phyloP scores from a whole-genome alignment of 805 yeast genomes.

The Scheffersomyces amazonensis region DNA sequence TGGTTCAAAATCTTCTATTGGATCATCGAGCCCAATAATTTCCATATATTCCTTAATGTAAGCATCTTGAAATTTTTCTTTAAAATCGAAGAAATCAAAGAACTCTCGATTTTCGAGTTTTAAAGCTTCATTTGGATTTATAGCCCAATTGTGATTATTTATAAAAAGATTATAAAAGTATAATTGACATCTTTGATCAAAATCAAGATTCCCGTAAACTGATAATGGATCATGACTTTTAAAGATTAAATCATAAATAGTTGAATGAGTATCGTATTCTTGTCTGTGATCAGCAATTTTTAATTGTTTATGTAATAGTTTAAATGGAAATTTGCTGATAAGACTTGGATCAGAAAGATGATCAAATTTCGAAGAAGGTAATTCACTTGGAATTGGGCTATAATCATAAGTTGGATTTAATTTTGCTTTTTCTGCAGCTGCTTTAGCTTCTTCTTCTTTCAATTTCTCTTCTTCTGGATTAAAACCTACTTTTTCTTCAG shows the following conservation, averaged over 20 bases:
- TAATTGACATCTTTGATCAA: constrained; percentile 39
- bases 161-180: constrained; percentile 45
- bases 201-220: constrained; percentile 16
- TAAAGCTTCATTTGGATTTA: constrained; percentile 29
- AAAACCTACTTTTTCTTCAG: neutral
- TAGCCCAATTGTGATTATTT: constrained; percentile 43
- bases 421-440: neutral
- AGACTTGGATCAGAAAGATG: neutral
- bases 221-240: constrained; percentile 15
- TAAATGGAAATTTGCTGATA: constrained; percentile 7
- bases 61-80: constrained; percentile 17
- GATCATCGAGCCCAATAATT: constrained; percentile 11
- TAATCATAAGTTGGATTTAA: no score
- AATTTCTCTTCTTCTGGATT: neutral
- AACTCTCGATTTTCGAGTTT: constrained; percentile 24
- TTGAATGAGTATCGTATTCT: constrained; percentile 19
- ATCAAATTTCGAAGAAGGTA: neutral
- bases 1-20: constrained; percentile 6
- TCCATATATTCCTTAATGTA: constrained; percentile 25
- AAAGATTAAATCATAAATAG: constrained; percentile 18
- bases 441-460: neutral
- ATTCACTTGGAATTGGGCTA: neutral
- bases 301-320: constrained; percentile 10
- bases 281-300: constrained; percentile 15
- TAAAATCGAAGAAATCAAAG: constrained; percentile 28